phyloP scores from a whole-genome alignment of 2,329 filamentous ascomycete species.

The Botrytis pseudocinerea region DNA sequence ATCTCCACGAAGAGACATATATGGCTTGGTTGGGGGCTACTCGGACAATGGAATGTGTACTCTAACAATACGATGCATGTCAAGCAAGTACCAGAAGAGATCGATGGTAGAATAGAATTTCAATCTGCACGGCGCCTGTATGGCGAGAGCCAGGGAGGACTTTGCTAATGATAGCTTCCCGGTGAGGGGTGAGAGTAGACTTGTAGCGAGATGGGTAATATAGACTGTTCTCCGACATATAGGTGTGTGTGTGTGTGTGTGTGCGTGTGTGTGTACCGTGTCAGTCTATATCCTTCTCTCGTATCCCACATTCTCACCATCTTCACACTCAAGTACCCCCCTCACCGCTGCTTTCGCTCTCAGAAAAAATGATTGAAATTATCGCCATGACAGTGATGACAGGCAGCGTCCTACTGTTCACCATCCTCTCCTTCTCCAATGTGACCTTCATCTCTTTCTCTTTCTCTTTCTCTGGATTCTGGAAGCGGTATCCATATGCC shows the following conservation, averaged over 20 bases:
- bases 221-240: not conserved
- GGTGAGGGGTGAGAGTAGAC: not conserved
- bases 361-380: not conserved
- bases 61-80: not conserved
- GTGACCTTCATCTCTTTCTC: not conserved
- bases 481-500: constrained; percentile 3
- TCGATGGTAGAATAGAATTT: not conserved
- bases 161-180: not conserved
- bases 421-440: not conserved
- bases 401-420: not conserved
- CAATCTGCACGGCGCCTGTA: not conserved
- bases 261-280: not conserved
- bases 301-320: not conserved
- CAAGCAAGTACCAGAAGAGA: not conserved
- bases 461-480: not conserved
- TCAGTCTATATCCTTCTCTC: not conserved
- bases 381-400: constrained; percentile 3
- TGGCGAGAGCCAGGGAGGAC: not conserved
- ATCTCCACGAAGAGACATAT: not conserved
- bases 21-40: not conserved
- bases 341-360: constrained; percentile 7
- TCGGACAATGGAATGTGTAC: not conserved
- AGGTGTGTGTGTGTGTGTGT: too few species aligned
- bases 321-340: not conserved
- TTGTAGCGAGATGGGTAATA: not conserved